Base-by-base conservation (phyloP, 2,329 filamentous ascomycete species). In the Coniochaeta hoffmannii region DNA sequence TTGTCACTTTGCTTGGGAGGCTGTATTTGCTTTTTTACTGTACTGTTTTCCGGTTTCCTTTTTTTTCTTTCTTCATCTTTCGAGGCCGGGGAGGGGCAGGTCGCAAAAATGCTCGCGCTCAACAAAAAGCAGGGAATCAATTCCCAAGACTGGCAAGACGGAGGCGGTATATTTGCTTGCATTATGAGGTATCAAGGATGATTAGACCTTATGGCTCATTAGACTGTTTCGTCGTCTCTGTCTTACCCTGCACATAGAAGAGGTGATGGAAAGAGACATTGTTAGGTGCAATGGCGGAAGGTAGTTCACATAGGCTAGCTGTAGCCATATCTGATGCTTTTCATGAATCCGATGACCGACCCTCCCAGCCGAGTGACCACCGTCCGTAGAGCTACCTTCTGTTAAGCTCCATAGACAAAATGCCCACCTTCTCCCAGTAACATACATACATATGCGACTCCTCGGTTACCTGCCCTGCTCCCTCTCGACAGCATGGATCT, bases 401-500 rank as follows among this genome's bases (percentile, higher is more conserved):
- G 15, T 15, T 35, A 35, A 35, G 32, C 32, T 35, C 4, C 12
- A 15, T 35, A n/a, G n/a, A n/a, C n/a, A n/a, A n/a, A n/a, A n/a
- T n/a, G n/a, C n/a, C n/a, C n/a, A n/a, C n/a, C n/a, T n/a, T n/a
- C n/a, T n/a, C n/a, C n/a, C n/a, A n/a, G n/a, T n/a, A n/a, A n/a
- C n/a, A n/a, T n/a, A n/a, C n/a, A n/a, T n/a, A n/a, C n/a, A n/a
- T n/a, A n/a, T n/a, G n/a, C n/a, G n/a, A n/a, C 30, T 32, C 30
- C 30, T 32, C 30, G 7, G 30, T 32, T 38, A 41, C 10, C 17
- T 41, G 36, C 17, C 17, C 36, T 41, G 36, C 8, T 41, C 36
- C 56, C 72, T 75, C 17, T 88, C 85, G 30, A 89, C 77, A 12
- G 78, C 65, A 36, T 76, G 79, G 56, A 93, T 79, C 61, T 75